A percentile compares a stretch with the other conserved stretches of the same genome.
These are phyloP conservation scores for Haematococcus sp. DNA, from an alignment of 139 green algal species.

Conservation along the genomic window DNA sequence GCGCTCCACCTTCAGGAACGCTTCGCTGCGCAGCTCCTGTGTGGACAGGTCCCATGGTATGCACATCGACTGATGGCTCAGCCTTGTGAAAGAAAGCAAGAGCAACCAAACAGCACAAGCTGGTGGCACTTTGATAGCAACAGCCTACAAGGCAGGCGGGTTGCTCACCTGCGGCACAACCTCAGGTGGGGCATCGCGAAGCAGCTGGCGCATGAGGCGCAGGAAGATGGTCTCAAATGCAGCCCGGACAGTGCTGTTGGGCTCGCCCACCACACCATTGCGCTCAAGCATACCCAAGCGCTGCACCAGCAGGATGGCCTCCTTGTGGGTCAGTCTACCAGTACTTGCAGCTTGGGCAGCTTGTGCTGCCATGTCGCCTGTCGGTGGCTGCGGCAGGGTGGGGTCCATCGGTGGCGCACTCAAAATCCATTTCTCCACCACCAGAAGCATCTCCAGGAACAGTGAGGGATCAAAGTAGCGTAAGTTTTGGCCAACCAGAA, in stretches of 20 bases:
- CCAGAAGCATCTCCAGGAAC: slow-evolving; percentile 57
- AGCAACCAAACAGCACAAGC: no score
- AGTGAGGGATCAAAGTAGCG: slow-evolving; percentile 59
- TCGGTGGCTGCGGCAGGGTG: slow-evolving; percentile 17
- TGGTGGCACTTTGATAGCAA: no score
- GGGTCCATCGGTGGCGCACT: not conserved
- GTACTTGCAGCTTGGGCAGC: not conserved
- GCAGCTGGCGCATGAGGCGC: slow-evolving; percentile 64
- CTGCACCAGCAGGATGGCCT: slow-evolving; percentile 84
- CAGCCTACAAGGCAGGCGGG: no score
- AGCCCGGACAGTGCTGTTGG: slow-evolving; percentile 11
- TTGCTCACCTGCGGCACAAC: slow-evolving; percentile 19
- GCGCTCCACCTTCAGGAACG: slow-evolving; percentile 89
- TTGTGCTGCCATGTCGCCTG: no score
- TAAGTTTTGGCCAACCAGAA: slow-evolving; percentile 27
- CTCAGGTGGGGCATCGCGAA: slow-evolving; percentile 17
- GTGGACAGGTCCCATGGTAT: no score
- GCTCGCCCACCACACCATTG: slow-evolving; percentile 26
- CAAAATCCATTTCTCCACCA: slow-evolving; percentile 46
- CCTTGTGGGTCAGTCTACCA: slow-evolving; percentile 66
- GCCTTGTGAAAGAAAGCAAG: no score
- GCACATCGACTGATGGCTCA: no score
- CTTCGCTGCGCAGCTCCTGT: slow-evolving; percentile 64
- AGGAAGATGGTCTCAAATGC: slow-evolving; percentile 78
- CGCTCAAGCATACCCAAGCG: slow-evolving; percentile 68